Conservation (phyloP, 371 early-diverging fungal genomes). For the Parasitella parasitica region DNA sequence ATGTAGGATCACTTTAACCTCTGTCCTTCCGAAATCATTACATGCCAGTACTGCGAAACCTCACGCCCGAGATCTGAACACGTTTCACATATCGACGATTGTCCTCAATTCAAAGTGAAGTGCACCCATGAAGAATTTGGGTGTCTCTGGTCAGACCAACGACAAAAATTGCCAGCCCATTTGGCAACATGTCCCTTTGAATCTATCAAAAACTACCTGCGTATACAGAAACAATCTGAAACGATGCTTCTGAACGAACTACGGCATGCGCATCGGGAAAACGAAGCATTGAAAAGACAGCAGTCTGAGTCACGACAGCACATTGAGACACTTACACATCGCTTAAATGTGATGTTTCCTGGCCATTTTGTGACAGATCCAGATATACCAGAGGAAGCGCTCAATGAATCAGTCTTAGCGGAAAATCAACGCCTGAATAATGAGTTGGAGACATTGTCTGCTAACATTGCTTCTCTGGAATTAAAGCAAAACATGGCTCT, state of each 20-base stretch:
- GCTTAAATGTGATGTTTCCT: conserved; percentile 42
- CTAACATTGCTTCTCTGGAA: conserved; percentile 60
- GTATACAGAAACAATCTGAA: conserved; percentile 46
- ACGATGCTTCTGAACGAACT: conserved; percentile 50
- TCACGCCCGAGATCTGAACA: conserved; percentile 51
- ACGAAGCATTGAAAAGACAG: conserved; percentile 45
- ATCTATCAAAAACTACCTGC: conserved; percentile 57
- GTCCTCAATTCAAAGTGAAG: conserved; percentile 48
- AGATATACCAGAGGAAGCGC: conserved; percentile 27
- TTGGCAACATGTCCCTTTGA: conserved; percentile 57
- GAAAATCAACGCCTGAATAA: conserved; percentile 57
- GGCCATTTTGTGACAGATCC: conserved; percentile 29
- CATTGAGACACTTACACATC: conserved; percentile 41
- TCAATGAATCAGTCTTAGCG: conserved; percentile 30
- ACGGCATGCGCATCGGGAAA: conserved; percentile 38
- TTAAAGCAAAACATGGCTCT: conserved; percentile 70
- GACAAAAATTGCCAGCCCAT: conserved; percentile 45
- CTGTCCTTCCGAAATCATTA: conserved; percentile 60
- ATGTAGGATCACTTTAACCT: conserved; percentile 57
- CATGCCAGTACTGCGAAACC: conserved; percentile 61
- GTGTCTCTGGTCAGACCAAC: conserved; percentile 63
- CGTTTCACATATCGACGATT: conserved; percentile 49
- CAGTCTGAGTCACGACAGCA: conserved; percentile 44
- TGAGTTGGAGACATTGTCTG: conserved; percentile 61
- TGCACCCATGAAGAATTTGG: conserved; percentile 60